Conservation (phyloP, 345 rosid genomes). For the Pseudoturritis turrita region DNA sequence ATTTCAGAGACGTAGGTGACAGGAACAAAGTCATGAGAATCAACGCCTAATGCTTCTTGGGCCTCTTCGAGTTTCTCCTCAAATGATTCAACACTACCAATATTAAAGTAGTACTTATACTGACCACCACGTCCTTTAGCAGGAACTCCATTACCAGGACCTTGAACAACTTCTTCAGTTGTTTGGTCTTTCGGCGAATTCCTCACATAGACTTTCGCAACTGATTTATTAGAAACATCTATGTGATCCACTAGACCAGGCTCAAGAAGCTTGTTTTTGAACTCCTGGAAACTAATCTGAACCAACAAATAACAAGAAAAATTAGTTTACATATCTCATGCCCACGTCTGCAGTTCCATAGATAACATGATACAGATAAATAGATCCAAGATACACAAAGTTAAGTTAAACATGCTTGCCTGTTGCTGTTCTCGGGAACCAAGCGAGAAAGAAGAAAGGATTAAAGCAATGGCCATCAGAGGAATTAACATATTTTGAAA, state of each 20-base stretch:
- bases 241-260: conserved; percentile 91
- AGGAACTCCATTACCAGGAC: conserved; percentile 38
- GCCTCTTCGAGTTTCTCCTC: conserved; percentile 96
- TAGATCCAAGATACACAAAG: not conserved
- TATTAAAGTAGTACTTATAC: conserved; percentile 71
- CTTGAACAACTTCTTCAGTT: conserved; percentile 42
- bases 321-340: not conserved
- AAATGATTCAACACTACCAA: conserved; percentile 85
- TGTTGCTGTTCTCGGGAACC: conserved; percentile 55
- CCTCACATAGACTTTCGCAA: conserved; percentile 81
- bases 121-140: conserved; percentile 54
- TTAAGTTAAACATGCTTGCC: conserved; percentile 34
- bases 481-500: conserved; percentile 49
- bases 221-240: conserved; percentile 80
- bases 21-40: conserved; percentile 75
- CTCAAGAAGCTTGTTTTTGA: conserved; percentile 87
- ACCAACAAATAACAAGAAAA: not conserved
- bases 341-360: not conserved
- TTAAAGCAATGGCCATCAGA: conserved; percentile 45
- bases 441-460: conserved; percentile 42
- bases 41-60: conserved; percentile 68
- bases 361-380: not conserved
- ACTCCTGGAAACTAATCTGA: conserved; percentile 98
- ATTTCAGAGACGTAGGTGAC: conserved; percentile 71
- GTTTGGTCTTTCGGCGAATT: conserved; percentile 40